Evolutionary conservation across 192 early-diverging fungal genomes (phyloP).

Genomic region (Podila epicladia): DNA sequence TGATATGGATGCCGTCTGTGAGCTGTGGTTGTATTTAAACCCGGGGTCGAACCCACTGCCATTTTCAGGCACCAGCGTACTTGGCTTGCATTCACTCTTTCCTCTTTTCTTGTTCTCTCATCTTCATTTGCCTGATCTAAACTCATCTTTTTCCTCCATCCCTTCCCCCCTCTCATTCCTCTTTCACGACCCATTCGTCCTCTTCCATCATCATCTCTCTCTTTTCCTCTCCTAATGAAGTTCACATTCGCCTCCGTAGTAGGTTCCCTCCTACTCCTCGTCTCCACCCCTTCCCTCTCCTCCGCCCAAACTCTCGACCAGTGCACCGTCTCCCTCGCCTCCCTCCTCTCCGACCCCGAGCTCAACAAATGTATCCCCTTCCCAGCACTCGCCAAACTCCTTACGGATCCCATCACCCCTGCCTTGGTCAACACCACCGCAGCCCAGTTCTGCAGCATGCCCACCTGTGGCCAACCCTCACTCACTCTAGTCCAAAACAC

Average conservation of each 20-base stretch:
- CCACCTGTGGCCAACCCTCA: constrained; percentile 12
- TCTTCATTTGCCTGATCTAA: not conserved
- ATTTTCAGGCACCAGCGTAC: too few species aligned
- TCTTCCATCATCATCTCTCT: not conserved
- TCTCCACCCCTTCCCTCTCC: not conserved
- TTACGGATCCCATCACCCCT: constrained; percentile 17
- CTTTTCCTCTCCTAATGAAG: constrained; percentile 20
- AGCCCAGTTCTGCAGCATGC: constrained; percentile 12
- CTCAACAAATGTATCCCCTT: constrained; percentile 39
- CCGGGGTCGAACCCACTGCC: too few species aligned
- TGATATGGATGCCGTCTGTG: too few species aligned
- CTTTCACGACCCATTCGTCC: constrained; percentile 2
- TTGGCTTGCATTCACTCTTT: not conserved
- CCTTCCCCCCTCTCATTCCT: not conserved
- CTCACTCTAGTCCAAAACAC: constrained; percentile 34
- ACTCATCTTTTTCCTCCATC: not conserved
- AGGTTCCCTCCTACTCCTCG: constrained; percentile 3
- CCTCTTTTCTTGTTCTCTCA: not conserved
- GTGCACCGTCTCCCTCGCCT: constrained; percentile 23
- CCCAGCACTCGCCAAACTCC: constrained; percentile 12
- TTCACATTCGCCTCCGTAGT: constrained; percentile 10
- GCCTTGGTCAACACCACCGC: constrained; percentile 23
- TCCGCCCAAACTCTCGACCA: constrained; percentile 16
- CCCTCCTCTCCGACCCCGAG: constrained; percentile 20
- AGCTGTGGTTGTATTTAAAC: too few species aligned